These are phyloP conservation scores for Suhomyces pyralidae DNA, from an alignment of 805 yeast species.

Conservation along the genomic window DNA sequence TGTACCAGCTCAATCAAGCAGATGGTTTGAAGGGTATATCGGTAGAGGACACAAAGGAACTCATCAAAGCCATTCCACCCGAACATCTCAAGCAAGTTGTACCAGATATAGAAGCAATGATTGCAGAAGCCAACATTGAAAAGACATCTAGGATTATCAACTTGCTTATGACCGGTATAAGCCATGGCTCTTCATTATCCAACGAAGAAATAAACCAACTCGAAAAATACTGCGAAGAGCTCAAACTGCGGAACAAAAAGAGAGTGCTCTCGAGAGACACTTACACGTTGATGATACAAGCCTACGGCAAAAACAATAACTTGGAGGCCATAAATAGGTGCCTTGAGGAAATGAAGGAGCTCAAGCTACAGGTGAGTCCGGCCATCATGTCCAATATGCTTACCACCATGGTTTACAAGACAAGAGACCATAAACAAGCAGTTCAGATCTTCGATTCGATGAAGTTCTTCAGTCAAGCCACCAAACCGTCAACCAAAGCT, in stretches of 20 bases:
- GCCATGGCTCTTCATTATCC: conserved; percentile 18
- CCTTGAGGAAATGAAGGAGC: conserved; percentile 35
- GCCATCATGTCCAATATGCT: conserved; percentile 55
- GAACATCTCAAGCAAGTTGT: conserved; percentile 31
- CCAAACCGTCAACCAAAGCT: conserved; percentile 64
- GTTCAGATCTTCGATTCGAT: conserved; percentile 74
- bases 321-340: conserved; percentile 37
- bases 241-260: conserved; percentile 17
- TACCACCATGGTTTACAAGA: conserved; percentile 55
- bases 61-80: conserved; percentile 43
- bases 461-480: conserved; percentile 68
- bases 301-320: conserved; percentile 41
- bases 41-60: conserved; percentile 29
- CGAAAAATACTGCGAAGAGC: conserved; percentile 29
- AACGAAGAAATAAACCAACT: conserved; percentile 23
- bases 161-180: conserved; percentile 35
- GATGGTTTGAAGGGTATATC: conserved; percentile 37
- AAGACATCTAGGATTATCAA: conserved; percentile 33
- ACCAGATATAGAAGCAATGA: conserved; percentile 34
- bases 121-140: conserved; percentile 30
- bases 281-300: conserved; percentile 43
- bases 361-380: conserved; percentile 41
- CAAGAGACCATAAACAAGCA: conserved; percentile 56
- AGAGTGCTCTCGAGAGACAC: conserved; percentile 35
- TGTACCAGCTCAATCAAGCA: conserved; percentile 32